Conservation (phyloP, 371 early-diverging fungal species). For the Mucor racemosus region DNA sequence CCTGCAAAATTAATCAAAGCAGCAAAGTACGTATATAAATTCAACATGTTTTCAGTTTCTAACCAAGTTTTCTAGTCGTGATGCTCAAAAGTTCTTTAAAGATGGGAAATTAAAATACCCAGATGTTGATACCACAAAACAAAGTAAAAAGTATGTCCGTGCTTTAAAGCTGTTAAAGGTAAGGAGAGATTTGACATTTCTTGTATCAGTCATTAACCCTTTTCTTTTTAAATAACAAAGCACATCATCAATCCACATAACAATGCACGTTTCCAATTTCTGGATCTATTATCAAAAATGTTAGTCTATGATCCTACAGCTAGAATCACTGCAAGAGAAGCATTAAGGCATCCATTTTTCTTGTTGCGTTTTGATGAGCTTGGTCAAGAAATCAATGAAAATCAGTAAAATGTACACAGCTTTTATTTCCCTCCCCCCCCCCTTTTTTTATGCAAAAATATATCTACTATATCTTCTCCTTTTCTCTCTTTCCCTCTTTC, state of each 20-base stretch:
- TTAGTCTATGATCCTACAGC: slow-evolving; percentile 86
- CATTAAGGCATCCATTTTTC: slow-evolving; percentile 87
- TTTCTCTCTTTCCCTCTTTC: no score
- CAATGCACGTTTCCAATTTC: slow-evolving; percentile 33
- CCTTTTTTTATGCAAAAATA: background rate
- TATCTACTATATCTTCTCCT: no score
- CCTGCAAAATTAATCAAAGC: slow-evolving; percentile 24
- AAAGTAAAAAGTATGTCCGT: slow-evolving; percentile 73
- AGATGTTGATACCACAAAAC: slow-evolving; percentile 60
- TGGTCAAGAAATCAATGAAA: slow-evolving; percentile 31
- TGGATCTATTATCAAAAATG: slow-evolving; percentile 80
- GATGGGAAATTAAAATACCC: slow-evolving; percentile 71
- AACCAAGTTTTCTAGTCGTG: slow-evolving; percentile 31
- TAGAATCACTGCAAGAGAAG: slow-evolving; percentile 84
- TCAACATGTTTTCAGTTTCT: background rate
- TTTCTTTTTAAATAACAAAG: no score
- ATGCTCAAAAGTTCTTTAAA: slow-evolving; percentile 64
- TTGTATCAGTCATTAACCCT: background rate
- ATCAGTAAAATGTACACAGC: background rate
- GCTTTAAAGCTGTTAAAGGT: slow-evolving; percentile 65
- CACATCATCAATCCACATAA: slow-evolving; percentile 42
- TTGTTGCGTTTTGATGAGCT: slow-evolving; percentile 40
- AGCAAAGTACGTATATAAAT: slow-evolving; percentile 12
- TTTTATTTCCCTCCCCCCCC: background rate
- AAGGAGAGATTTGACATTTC: background rate